These are phyloP conservation scores for Globisporangium spinosum DNA, from an alignment of 352 stramenopile species.

Conservation along the genomic window DNA sequence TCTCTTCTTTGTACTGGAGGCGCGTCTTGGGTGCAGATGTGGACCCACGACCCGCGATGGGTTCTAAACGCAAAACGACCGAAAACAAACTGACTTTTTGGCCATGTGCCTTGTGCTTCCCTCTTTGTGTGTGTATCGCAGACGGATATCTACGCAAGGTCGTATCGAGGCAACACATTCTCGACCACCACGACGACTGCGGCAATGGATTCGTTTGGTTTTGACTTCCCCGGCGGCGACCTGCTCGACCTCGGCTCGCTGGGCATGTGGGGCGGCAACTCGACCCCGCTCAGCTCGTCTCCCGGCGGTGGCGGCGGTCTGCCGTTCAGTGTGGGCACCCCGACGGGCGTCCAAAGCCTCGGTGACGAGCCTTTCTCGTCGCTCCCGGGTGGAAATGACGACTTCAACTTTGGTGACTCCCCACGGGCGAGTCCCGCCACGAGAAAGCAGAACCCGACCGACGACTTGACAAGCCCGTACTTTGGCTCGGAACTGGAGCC, in stretches of 20 bases:
- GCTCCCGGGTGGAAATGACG: slow-evolving; percentile 44
- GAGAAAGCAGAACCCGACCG: slow-evolving; percentile 17
- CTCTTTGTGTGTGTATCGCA: not conserved
- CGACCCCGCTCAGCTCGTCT: slow-evolving; percentile 64
- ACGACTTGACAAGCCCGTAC: slow-evolving; percentile 52
- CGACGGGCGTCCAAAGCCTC: slow-evolving; percentile 79
- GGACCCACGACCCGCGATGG: not conserved
- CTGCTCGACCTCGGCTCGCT: slow-evolving; percentile 74
- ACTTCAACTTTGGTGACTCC: slow-evolving; percentile 81
- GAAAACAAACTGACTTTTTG: slow-evolving; percentile 4
- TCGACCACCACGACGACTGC: slow-evolving; percentile 9
- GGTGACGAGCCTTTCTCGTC: slow-evolving; percentile 69
- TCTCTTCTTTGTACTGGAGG: slow-evolving; percentile 1
- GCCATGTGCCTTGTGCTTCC: not conserved
- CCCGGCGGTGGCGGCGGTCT: slow-evolving; percentile 48
- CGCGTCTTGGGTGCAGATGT: not conserved
- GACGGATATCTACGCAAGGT: slow-evolving; percentile 1
- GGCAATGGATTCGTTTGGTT: slow-evolving; percentile 81
- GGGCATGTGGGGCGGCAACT: slow-evolving; percentile 59
- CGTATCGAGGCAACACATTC: not conserved
- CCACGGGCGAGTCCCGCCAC: slow-evolving; percentile 42
- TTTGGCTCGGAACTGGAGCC: slow-evolving; percentile 63
- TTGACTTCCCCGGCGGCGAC: slow-evolving; percentile 73
- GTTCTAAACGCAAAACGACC: slow-evolving; percentile 2
- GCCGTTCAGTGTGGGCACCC: slow-evolving; percentile 83